These are phyloP conservation scores for Furcasterigmium furcatum DNA, from an alignment of 2,329 filamentous ascomycete genomes.

Conservation along the genomic window DNA sequence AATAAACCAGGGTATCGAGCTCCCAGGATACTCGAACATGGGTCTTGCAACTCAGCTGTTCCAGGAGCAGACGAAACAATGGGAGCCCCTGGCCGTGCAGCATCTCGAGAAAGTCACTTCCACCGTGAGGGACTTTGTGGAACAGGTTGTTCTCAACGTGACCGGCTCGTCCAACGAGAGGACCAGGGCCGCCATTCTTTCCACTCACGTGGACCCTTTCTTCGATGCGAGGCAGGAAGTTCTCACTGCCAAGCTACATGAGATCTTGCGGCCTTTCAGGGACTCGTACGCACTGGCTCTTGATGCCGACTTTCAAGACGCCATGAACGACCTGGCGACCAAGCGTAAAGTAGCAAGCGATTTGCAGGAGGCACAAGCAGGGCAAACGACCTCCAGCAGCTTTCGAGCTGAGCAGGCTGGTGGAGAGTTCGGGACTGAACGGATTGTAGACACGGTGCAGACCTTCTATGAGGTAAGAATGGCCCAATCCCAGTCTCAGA, in stretches of 20 bases:
- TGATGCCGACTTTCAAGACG: constrained; percentile 24
- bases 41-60: constrained; percentile 35
- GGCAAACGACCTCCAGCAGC: too few species aligned
- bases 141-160: constrained; percentile 23
- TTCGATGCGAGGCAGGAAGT: constrained; percentile 23
- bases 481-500: not conserved
- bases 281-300: constrained; percentile 27
- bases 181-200: constrained; percentile 17
- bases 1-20: constrained; percentile 34
- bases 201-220: constrained; percentile 23
- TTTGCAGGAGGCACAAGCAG: too few species aligned
- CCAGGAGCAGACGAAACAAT: constrained; percentile 30
- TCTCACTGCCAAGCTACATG: constrained; percentile 30
- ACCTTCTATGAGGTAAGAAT: constrained; percentile 39
- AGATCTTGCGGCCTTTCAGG: constrained; percentile 33
- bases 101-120: constrained; percentile 28
- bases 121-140: constrained; percentile 29
- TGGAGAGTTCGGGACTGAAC: constrained; percentile 26
- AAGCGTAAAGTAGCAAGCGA: constrained; percentile 6
- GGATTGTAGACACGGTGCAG: constrained; percentile 40
- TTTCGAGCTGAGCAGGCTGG: too few species aligned
- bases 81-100: constrained; percentile 29
- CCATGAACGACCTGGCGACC: constrained; percentile 3
- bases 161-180: constrained; percentile 9
- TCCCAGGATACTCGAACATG: constrained; percentile 32